Percentiles rank a stretch among this genome's conserved stretches.
phyloP scores from a whole-genome alignment of 2,329 filamentous ascomycete species.

The Hypoxylon sp. region DNA sequence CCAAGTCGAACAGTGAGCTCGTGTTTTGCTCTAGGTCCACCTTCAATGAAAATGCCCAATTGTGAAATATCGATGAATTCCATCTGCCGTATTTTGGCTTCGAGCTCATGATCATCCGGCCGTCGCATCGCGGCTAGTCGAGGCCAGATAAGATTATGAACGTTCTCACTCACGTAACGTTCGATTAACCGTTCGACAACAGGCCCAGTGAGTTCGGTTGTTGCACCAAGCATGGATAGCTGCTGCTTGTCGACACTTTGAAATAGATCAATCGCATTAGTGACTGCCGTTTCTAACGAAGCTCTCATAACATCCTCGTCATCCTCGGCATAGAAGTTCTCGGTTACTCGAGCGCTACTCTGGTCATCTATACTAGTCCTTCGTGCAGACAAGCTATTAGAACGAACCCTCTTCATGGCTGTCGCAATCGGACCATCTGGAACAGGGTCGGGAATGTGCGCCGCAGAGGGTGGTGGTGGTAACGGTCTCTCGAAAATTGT shows the following conservation, averaged over 20 bases:
- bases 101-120: slow-evolving; percentile 87
- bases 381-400: slow-evolving; percentile 62
- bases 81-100: slow-evolving; percentile 93
- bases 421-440: slow-evolving; percentile 70
- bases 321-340: slow-evolving; percentile 83
- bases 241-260: slow-evolving; percentile 97
- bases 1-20: slow-evolving; percentile 83
- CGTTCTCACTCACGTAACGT: slow-evolving; percentile 91
- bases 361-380: slow-evolving; percentile 57
- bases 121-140: slow-evolving; percentile 83
- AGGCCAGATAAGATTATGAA: slow-evolving; percentile 91
- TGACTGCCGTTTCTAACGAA: slow-evolving; percentile 92
- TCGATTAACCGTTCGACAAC: slow-evolving; percentile 95
- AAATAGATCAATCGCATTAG: slow-evolving; percentile 93
- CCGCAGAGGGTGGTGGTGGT: slow-evolving; percentile 78
- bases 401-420: slow-evolving; percentile 69
- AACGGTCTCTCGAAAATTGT: slow-evolving; percentile 87
- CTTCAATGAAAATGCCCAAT: slow-evolving; percentile 88
- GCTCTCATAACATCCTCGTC: slow-evolving; percentile 93
- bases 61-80: slow-evolving; percentile 94
- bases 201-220: slow-evolving; percentile 92
- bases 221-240: slow-evolving; percentile 89
- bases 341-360: slow-evolving; percentile 65
- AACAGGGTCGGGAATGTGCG: slow-evolving; percentile 70
- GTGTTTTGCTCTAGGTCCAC: slow-evolving; percentile 82